These are phyloP conservation scores for Podila minutissima DNA, from an alignment of 192 early-diverging fungal genomes.

Conservation along the genomic window DNA sequence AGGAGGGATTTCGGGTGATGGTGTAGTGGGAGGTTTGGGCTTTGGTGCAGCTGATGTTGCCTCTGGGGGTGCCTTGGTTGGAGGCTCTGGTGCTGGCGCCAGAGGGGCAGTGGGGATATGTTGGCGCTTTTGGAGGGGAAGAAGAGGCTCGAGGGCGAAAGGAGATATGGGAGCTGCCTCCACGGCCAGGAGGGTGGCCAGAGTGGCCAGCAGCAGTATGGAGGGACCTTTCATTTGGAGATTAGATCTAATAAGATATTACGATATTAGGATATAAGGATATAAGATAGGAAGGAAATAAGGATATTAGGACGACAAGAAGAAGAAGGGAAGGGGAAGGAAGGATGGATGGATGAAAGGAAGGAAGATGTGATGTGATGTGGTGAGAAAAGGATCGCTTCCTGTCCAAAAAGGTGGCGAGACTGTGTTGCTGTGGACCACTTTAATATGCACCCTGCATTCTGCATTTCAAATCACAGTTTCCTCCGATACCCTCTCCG, in stretches of 20 bases:
- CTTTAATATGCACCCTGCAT: no score
- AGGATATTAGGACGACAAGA: neutral
- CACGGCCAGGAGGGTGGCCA: conserved; percentile 7
- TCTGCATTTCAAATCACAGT: no score
- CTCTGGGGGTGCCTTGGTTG: neutral
- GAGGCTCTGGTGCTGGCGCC: neutral
- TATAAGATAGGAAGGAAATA: neutral
- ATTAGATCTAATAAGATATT: no score
- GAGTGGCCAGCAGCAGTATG: conserved; percentile 16
- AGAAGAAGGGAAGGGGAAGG: conserved; percentile 19
- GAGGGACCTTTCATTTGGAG: neutral
- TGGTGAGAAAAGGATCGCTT: neutral
- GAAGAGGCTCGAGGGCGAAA: neutral
- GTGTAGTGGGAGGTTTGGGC: neutral
- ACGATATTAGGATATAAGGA: neutral
- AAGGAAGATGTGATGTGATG: neutral
- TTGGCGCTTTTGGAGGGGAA: neutral
- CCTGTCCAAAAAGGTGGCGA: neutral
- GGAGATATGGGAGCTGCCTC: conserved; percentile 14
- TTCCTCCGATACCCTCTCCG: no score
- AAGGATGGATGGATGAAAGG: neutral
- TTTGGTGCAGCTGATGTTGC: neutral
- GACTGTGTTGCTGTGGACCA: neutral
- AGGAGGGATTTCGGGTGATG: neutral
- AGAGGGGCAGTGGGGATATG: no score